phyloP scores from a whole-genome alignment of 106 monocot species.

The Dendrobium chrysotoxum region DNA sequence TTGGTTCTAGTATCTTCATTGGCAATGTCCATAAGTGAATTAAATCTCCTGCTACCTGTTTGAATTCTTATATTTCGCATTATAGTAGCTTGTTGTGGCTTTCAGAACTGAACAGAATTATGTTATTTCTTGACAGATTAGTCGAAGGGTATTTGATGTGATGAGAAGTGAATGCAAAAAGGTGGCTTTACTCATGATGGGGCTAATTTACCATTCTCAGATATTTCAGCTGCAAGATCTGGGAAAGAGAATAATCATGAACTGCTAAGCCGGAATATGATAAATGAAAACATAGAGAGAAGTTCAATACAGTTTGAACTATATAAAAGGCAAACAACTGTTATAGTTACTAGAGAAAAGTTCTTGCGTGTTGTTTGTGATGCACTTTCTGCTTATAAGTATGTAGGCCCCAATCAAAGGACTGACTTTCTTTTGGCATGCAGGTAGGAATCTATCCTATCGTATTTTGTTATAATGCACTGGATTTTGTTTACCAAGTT shows the following conservation, averaged over 20 bases:
- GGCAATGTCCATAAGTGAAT: neutral
- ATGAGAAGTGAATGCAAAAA: conserved; percentile 29
- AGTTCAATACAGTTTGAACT: conserved; percentile 61
- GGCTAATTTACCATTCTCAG: conserved; percentile 4
- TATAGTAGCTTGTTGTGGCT: neutral
- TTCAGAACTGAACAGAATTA: neutral
- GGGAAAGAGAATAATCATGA: conserved; percentile 1
- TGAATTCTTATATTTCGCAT: neutral
- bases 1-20: neutral
- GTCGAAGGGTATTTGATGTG: conserved; percentile 74
- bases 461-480: neutral
- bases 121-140: conserved; percentile 51
- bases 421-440: conserved; percentile 84
- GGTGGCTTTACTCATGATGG: neutral
- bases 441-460: conserved; percentile 40
- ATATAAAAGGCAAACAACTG: conserved; percentile 81
- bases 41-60: neutral
- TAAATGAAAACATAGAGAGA: conserved; percentile 15
- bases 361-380: conserved; percentile 72
- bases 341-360: conserved; percentile 51
- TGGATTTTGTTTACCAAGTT: conserved; percentile 1
- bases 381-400: conserved; percentile 78
- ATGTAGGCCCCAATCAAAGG: conserved; percentile 82
- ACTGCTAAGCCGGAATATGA: neutral
- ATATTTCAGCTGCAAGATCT: conserved; percentile 8